Base-by-base conservation (phyloP, 2,329 filamentous ascomycete species). In the Lecanicillium sp. region DNA sequence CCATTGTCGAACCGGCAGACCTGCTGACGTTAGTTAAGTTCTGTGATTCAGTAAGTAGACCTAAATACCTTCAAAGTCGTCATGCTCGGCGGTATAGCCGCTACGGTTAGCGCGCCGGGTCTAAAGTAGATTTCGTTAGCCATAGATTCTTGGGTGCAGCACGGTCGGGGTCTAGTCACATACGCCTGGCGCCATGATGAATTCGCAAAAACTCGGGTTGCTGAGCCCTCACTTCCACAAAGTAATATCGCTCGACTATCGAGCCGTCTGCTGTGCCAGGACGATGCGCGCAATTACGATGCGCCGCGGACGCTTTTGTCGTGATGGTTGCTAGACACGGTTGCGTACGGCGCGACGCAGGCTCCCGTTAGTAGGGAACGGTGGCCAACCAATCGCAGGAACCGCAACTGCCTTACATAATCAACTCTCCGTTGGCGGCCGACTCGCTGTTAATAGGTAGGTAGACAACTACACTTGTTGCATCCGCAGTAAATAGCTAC, bases 1-100 rank as follows among this genome's bases (percentile, higher is more conserved):
- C 83, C 88, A 96, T 73, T 94, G 87, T 53, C 88, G 83, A 42
- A 95, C 83, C 13, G 90, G 90, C 9, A 95, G 73, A 43, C 88
- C 86, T 71, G 75, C 68, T 11, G 31, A 13, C 11, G 31, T 43
- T 12, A 43, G 41, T 13, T 12, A 4, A 12, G 33, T 28, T 4
- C 3, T 5, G 11, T 2, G 13, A 36, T 16, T 12, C 9, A 14
- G 4, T n/a, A 9, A 29, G 35, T 11, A n/a, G 22, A 15, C 17
- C 29, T 27, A 40, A 50, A 42, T 56, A 72, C 69, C 73, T 60
- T 79, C 75, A 40, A 78, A 78, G 45, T 78, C 74, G 51, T 79
- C 75, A 50, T 77, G 74, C 47, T 79, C 75, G 29, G 78, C 75
- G 28, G 70, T 65, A 46, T 73, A 76, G 37, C 67, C 71, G 46